Evolutionary conservation across 2,329 filamentous ascomycete species (phyloP).

Genomic region (Atkinsonella texensis): DNA sequence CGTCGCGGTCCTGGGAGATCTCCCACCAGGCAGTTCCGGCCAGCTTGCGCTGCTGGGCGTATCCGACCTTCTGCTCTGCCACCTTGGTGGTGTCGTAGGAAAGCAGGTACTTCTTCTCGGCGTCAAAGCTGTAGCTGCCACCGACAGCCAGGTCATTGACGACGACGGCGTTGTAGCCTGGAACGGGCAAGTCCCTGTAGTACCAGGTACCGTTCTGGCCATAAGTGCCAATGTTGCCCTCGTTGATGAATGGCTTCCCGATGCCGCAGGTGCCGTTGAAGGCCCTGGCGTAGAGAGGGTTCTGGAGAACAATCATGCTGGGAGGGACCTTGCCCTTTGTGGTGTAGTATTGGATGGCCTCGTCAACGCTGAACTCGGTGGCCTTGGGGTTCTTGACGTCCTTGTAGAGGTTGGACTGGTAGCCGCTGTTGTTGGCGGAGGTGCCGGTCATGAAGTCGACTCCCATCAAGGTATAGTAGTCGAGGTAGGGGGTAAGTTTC

Average conservation of each 20-base stretch:
- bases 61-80: conserved; percentile 48
- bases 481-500: conserved; percentile 42
- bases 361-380: conserved; percentile 58
- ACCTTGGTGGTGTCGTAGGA: conserved; percentile 55
- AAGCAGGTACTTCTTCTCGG: conserved; percentile 46
- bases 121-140: conserved; percentile 61
- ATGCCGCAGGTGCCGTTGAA: conserved; percentile 58
- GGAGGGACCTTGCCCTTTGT: conserved; percentile 39
- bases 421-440: conserved; percentile 50
- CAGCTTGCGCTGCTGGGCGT: conserved; percentile 46
- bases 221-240: conserved; percentile 40
- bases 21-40: conserved; percentile 83
- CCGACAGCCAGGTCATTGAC: conserved; percentile 42
- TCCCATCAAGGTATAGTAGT: conserved; percentile 52
- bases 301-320: conserved; percentile 59
- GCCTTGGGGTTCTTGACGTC: conserved; percentile 36
- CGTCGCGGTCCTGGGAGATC: conserved; percentile 50
- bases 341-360: conserved; percentile 43
- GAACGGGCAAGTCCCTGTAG: conserved; percentile 57
- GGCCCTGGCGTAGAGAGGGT: conserved; percentile 67
- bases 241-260: conserved; percentile 49
- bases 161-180: conserved; percentile 37
- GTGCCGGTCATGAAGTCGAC: conserved; percentile 55
- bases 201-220: conserved; percentile 55
- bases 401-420: conserved; percentile 57